Evolutionary conservation across 2,329 filamentous ascomycete genomes (phyloP).

Genomic region (Verticillium tricorpus): DNA sequence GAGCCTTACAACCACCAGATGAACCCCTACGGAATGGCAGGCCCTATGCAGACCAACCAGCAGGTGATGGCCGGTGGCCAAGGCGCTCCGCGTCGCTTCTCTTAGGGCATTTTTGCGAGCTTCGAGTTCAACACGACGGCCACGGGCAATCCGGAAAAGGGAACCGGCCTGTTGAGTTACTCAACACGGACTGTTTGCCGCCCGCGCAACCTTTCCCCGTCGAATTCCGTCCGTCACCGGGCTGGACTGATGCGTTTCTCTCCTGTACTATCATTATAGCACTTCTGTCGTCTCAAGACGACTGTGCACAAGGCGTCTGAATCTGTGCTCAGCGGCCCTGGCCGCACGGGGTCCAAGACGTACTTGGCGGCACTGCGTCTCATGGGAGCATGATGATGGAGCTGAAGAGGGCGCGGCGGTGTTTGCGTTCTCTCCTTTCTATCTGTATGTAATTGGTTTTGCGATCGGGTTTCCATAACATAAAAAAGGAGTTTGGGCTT

Average conservation of each 20-base stretch:
- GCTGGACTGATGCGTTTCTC: not conserved
- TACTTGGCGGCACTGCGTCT: constrained; percentile 8
- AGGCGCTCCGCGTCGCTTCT: constrained; percentile 51
- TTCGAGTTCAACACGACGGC: not conserved
- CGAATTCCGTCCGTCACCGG: not conserved
- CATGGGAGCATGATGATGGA: not conserved
- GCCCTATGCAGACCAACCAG: constrained; percentile 42
- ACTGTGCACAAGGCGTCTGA: not conserved
- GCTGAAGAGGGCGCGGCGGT: not conserved
- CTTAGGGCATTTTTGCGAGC: constrained; percentile 32
- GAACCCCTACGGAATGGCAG: constrained; percentile 56
- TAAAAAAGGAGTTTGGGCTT: constrained; percentile 30
- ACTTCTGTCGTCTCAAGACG: not conserved
- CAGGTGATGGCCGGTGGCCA: constrained; percentile 51
- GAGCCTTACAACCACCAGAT: constrained; percentile 52
- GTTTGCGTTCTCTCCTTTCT: not conserved
- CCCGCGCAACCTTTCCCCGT: not conserved
- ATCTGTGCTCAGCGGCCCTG: not conserved
- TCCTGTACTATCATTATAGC: not conserved
- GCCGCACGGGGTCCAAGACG: not conserved
- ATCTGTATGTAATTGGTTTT: not conserved
- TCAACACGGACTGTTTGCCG: not conserved
- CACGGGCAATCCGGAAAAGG: not conserved
- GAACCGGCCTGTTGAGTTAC: not conserved
- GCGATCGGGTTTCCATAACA: constrained; percentile 23